Conservation (phyloP, 225 moss, liverwort and hornwort species). For the Asterella californica region DNA sequence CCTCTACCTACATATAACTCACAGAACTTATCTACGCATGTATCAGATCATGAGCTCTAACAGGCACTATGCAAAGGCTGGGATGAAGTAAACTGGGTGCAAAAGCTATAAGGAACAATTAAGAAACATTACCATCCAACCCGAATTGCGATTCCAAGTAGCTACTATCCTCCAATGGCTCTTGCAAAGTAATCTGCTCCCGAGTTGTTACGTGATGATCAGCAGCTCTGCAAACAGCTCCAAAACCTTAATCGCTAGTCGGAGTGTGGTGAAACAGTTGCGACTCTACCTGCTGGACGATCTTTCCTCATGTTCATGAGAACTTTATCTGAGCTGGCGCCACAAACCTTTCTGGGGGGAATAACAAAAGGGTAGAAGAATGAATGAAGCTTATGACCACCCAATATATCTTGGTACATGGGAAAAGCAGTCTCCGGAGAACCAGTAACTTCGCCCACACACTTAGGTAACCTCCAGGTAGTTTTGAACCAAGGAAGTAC, state of each 20-base stretch:
- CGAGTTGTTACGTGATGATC: conserved; percentile 97
- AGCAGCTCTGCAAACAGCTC: conserved; percentile 43
- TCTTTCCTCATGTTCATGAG: not conserved
- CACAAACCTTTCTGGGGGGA: too few relatives aligned
- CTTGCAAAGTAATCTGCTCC: conserved; percentile 97
- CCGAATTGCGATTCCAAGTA: conserved; percentile 86
- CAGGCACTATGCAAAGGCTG: not conserved
- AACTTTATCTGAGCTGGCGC: not conserved
- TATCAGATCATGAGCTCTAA: not conserved
- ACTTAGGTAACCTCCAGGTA: too few relatives aligned
- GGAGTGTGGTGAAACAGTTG: not conserved
- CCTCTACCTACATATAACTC: not conserved
- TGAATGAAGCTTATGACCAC: too few relatives aligned
- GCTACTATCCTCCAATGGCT: conserved; percentile 67
- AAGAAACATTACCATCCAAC: conserved; percentile 60
- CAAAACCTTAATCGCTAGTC: not conserved
- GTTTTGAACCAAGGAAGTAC: too few relatives aligned
- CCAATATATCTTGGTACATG: too few relatives aligned
- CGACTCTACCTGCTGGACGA: not conserved
- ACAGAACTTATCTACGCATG: not conserved
- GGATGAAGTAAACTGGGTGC: not conserved
- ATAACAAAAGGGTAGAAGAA: too few relatives aligned
- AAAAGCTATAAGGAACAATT: not conserved
- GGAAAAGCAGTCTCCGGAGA: too few relatives aligned
- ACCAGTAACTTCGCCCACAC: too few relatives aligned